Evolutionary conservation across 495 filamentous ascomycete genomes (phyloP).

Genomic region (Neurospora sp.): DNA sequence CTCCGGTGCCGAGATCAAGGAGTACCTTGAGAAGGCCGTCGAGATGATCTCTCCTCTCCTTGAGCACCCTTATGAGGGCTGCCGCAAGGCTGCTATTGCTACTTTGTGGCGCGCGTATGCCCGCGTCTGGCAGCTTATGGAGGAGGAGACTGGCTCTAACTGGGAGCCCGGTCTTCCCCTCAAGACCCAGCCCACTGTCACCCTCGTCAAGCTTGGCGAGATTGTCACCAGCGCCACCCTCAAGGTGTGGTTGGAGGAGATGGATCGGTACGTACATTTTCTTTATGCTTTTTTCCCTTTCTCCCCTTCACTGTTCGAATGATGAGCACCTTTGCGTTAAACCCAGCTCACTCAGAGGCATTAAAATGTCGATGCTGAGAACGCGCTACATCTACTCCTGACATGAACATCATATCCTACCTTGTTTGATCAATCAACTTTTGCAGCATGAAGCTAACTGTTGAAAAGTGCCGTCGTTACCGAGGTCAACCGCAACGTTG

Average conservation of each 20-base stretch:
- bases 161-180: conserved; percentile 86
- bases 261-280: conserved; percentile 66
- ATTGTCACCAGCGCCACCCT: conserved; percentile 79
- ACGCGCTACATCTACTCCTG: conserved; percentile 50
- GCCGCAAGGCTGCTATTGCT: conserved; percentile 79
- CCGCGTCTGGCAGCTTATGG: conserved; percentile 76
- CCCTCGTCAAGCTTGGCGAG: conserved; percentile 78
- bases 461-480: conserved; percentile 68
- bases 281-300: conserved; percentile 1
- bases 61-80: conserved; percentile 87
- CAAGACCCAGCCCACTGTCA: conserved; percentile 61
- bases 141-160: conserved; percentile 66
- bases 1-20: conserved; percentile 55
- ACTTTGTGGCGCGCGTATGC: conserved; percentile 91
- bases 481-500: conserved; percentile 90
- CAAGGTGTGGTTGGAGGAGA: conserved; percentile 76
- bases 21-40: conserved; percentile 81
- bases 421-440: background rate
- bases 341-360: conserved; percentile 99
- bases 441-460: conserved; percentile 28
- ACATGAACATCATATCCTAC: conserved; percentile 7
- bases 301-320: conserved; percentile 35
- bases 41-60: conserved; percentile 68
- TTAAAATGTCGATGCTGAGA: conserved; percentile 74
- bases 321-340: conserved; percentile 85